Base-by-base conservation (phyloP, 495 filamentous ascomycete species). In the Chaetomidium leptoderma region DNA sequence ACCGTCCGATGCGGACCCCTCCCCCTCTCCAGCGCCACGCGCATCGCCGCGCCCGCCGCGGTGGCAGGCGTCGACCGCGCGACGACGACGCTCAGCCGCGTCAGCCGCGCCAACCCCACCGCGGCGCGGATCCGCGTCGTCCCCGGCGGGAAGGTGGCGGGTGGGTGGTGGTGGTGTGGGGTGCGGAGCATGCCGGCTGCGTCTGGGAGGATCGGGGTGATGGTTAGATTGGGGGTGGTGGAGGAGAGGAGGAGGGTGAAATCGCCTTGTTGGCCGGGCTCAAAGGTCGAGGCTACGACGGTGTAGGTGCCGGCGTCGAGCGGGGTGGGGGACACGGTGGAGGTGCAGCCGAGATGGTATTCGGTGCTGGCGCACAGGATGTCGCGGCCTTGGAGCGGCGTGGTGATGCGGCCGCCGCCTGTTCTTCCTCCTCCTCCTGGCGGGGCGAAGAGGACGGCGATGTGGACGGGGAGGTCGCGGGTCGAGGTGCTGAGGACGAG, bases 251-350 rank as follows among this genome's bases (percentile, higher is more conserved):
- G 83, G 26, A 98, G 76, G 3, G 77, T 83, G 72, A 95, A 97
- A n/a, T 76, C 77, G 2, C 83, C 90, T 3, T 82, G 71, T 65
- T 92, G 87, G 29, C 83, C 83, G 0, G 86, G 80, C 43, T 95
- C 90, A 66, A 95, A 97, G 1, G 93, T 96, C 8, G 87, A 91
- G 62, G 84, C 87, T 11, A 97, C 85, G 45, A 96, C 79, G 0
- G 91, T 96, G 71, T 97, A 97, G 0, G 76, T 78, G 3, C 92
- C 92, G 3, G 76, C 70, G 26, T 81, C 78, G 8, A 92, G 70
- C 8, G 3, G 44, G 7, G 70, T 67, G 13, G 81, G 68, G 53
- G 87, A 82, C n/a, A n/a, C n/a, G 4, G 86, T 85, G 35, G 90
- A 70, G 6, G 87, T 90, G 63, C 86, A 88, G 27, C 87, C 88